phyloP scores from a whole-genome alignment of 2,329 filamentous ascomycete genomes.

The Trichophaea hybrida region DNA sequence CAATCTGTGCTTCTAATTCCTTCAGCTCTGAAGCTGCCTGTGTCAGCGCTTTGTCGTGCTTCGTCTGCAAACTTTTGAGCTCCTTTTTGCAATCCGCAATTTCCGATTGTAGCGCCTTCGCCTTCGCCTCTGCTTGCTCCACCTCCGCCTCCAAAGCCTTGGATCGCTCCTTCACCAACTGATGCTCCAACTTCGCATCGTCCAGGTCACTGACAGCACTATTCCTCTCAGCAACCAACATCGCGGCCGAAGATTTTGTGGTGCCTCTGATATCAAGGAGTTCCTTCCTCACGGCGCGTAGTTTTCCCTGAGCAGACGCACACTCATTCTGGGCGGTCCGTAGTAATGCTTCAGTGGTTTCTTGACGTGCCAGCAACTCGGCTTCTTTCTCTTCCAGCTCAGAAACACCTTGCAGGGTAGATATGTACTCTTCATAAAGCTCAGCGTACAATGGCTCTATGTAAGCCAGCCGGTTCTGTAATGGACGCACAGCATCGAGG shows the following conservation, averaged over 20 bases:
- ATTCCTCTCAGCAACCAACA: constrained; percentile 12
- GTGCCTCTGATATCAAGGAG: not conserved
- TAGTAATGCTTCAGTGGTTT: not conserved
- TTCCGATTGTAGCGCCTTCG: constrained; percentile 31
- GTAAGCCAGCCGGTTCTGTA: constrained; percentile 13
- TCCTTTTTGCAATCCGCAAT: constrained; percentile 30
- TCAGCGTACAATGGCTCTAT: constrained; percentile 11
- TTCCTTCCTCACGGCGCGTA: constrained; percentile 2
- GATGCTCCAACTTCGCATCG: constrained; percentile 12
- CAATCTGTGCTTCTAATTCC: constrained; percentile 37
- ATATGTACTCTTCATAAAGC: constrained; percentile 9
- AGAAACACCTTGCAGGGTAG: constrained; percentile 2
- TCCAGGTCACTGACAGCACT: constrained; percentile 11
- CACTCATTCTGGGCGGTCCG: not conserved
- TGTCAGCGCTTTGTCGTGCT: constrained; percentile 11
- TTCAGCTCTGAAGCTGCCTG: constrained; percentile 29
- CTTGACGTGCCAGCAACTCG: constrained; percentile 2
- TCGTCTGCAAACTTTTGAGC: constrained; percentile 27
- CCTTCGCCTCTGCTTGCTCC: constrained; percentile 10
- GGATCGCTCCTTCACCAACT: constrained; percentile 11
- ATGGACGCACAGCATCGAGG: constrained; percentile 13
- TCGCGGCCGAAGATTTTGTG: not conserved
- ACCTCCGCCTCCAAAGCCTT: constrained; percentile 12
- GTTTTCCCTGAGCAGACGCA: not conserved
- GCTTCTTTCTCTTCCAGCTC: constrained; percentile 8